These are phyloP conservation scores for Phytophthora pluvialis DNA, from an alignment of 352 stramenopile species.

Conservation along the genomic window DNA sequence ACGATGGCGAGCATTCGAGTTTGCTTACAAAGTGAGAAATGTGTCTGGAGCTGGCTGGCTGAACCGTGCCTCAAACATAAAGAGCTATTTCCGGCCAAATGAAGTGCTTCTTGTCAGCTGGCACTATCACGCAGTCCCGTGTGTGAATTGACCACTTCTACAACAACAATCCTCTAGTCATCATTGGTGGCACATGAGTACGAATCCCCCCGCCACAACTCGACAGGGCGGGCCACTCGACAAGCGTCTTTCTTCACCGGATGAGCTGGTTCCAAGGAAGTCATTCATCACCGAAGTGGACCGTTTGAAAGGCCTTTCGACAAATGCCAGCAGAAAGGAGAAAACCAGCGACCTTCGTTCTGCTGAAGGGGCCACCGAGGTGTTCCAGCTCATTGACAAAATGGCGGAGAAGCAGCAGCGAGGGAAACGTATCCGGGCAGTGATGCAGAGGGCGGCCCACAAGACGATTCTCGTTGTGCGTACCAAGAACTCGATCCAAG, in stretches of 20 bases:
- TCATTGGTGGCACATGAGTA: not conserved
- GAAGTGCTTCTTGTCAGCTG: no score
- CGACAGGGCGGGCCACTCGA: not conserved
- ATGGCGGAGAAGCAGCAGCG: constrained; percentile 55
- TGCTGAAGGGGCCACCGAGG: constrained; percentile 37
- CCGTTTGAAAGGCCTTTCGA: constrained; percentile 1
- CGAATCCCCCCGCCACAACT: not conserved
- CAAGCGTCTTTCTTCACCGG: not conserved
- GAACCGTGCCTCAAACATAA: no score
- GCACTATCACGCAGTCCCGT: no score
- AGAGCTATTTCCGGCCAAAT: no score
- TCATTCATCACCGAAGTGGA: constrained; percentile 50
- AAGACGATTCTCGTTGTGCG: constrained; percentile 80
- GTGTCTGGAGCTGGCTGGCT: no score
- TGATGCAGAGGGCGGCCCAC: constrained; percentile 74
- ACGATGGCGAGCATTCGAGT: no score
- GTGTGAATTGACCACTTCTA: no score
- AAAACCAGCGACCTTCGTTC: constrained; percentile 14
- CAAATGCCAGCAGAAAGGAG: constrained; percentile 5
- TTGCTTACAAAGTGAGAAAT: no score
- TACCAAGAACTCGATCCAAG: constrained; percentile 73
- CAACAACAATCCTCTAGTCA: not conserved
- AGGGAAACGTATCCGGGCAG: constrained; percentile 59
- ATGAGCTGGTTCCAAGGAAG: constrained; percentile 18
- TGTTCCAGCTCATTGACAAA: constrained; percentile 62